Evolutionary conservation across 495 filamentous ascomycete genomes (phyloP), one percentile per base, ranked within the genome.

Genomic region (Staphylotrichum longicolle): DNA sequence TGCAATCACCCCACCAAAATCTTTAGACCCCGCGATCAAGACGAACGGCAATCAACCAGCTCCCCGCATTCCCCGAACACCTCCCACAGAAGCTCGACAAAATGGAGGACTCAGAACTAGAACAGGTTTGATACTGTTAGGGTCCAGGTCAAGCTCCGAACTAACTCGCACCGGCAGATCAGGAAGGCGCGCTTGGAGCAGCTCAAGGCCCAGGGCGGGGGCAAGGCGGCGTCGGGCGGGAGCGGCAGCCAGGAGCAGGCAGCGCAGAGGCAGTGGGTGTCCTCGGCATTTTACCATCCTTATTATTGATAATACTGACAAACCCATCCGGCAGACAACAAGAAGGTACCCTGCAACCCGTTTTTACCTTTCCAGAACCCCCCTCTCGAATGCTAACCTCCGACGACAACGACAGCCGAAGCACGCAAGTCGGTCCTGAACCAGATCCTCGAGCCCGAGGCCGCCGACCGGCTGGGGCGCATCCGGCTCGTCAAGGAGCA

Each of bases 401-500:
- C 20, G n/a, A 4, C 48, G 32, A 33, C 32, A 4, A 42, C 5
- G 2, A 62, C 72, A 85, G 80, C 82, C 67, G 87, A 90, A 69
- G 84, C 83, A 34, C 90, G 93, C 60, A 77, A 87, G 71, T 79
- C 86, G 35, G 89, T 96, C 65, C 85, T 98, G 56, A 83, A 81
- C 65, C 94, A 98, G 71, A 96, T 98, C 81, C 90, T 98, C 57
- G 85, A 90, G 62, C 93, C 95, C 69, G 91, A 91, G 69, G 95
- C 94, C 27, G 89, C 91, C 56, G 94, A 98, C 77, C 89, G 94
- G 14, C 82, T 98, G 9, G 91, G 91, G 50, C 89, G 95, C 61
- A 98, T 98, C 76, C 89, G 93, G 12, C 85, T 98, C 58, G 94
- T 98, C 59, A 98, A 97, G 75, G 93, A 92, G 72, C 87, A 87